Evolutionary conservation across 2,329 filamentous ascomycete genomes (phyloP).

Genomic region (Aureobasidium sp.): DNA sequence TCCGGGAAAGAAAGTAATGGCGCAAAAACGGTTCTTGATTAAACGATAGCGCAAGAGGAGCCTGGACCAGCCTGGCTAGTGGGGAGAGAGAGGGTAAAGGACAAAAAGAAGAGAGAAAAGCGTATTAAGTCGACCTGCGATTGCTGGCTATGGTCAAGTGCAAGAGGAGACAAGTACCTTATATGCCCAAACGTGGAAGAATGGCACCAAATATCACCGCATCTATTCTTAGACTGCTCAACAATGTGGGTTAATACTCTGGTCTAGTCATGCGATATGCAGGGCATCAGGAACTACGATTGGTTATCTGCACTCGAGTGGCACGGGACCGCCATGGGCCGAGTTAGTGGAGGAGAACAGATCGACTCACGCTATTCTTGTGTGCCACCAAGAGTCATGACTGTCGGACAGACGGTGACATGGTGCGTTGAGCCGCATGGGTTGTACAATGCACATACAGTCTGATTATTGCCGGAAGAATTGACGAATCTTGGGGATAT

Average conservation of each 20-base stretch:
- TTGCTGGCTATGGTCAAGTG: constrained; percentile 30
- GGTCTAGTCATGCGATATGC: constrained; percentile 16
- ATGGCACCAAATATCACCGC: constrained; percentile 28
- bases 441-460: not conserved
- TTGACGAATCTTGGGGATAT: not conserved
- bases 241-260: constrained; percentile 17
- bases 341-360: not conserved
- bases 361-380: constrained; percentile 14
- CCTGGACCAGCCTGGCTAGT: constrained; percentile 40
- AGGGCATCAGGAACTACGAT: constrained; percentile 16
- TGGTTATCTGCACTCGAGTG: constrained; percentile 15
- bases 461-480: not conserved
- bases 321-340: constrained; percentile 3
- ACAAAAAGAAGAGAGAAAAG: constrained; percentile 26
- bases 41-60: constrained; percentile 37
- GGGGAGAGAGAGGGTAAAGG: constrained; percentile 28
- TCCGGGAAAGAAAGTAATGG: constrained; percentile 21
- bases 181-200: constrained; percentile 39
- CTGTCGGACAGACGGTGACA: not conserved
- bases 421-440: constrained; percentile 7
- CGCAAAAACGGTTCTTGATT: constrained; percentile 27
- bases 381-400: constrained; percentile 2
- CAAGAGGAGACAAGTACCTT: constrained; percentile 34
- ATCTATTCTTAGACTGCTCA: constrained; percentile 41
- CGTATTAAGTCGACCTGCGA: constrained; percentile 39